Evolutionary conservation across 176 grass and related monocot species (phyloP).

Genomic region (Themeda triandra): DNA sequence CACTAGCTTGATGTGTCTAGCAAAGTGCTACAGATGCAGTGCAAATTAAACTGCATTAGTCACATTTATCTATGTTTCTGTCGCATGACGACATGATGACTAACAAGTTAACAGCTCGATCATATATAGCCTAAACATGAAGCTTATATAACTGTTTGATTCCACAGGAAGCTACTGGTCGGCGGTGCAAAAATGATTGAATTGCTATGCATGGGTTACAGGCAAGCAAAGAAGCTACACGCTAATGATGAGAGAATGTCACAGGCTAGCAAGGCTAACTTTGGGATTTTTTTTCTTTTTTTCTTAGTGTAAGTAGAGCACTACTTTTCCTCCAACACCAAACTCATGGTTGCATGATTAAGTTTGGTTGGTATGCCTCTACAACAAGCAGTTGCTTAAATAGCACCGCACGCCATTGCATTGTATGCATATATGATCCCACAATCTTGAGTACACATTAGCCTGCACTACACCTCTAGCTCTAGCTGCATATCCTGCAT

Average conservation of each 20-base stretch:
- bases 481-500: not conserved
- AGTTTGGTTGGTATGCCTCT: constrained; percentile 31
- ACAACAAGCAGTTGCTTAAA: constrained; percentile 44
- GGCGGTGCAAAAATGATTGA: constrained; percentile 37
- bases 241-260: constrained; percentile 35
- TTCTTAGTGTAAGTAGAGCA: no score
- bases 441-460: constrained; percentile 25
- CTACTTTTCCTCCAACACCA: not conserved
- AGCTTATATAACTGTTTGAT: constrained; percentile 20
- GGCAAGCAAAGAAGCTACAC: constrained; percentile 9
- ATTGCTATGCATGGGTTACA: constrained; percentile 2
- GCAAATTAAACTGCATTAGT: no score
- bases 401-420: constrained; percentile 31
- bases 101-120: no score
- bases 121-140: not conserved
- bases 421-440: not conserved
- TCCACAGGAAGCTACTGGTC: not conserved
- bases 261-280: constrained; percentile 44
- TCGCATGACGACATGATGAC: no score
- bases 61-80: no score
- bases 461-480: not conserved
- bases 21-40: no score
- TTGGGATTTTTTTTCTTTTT: not conserved
- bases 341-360: constrained; percentile 47
- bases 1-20: no score